Conservation (phyloP, 2,329 filamentous ascomycete genomes). For the Leptographium lundbergii region DNA sequence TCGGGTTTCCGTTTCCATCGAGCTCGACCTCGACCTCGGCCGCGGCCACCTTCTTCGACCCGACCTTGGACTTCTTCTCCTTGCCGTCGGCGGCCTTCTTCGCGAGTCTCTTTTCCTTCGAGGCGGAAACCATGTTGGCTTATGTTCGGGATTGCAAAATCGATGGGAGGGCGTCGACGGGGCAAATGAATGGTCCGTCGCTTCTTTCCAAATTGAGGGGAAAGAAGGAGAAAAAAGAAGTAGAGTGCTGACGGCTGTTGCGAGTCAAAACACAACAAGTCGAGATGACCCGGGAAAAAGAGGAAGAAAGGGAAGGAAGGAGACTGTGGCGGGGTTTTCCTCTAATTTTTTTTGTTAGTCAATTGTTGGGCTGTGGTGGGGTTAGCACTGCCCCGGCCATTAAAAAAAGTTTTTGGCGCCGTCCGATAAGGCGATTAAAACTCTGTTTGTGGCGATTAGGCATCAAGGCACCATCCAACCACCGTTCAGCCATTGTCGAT, state of each 20-base stretch:
- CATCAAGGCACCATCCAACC: constrained; percentile 6
- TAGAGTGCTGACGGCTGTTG: neutral
- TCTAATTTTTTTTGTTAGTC: constrained; percentile 1
- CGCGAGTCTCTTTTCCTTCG: constrained; percentile 60
- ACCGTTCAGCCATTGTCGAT: neutral
- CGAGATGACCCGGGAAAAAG: neutral
- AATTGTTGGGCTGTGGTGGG: constrained; percentile 5
- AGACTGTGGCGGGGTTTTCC: constrained; percentile 2
- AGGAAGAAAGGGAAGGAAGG: neutral
- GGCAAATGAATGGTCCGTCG: neutral
- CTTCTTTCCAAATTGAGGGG: neutral
- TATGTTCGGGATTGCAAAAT: neutral
- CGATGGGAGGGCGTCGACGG: neutral
- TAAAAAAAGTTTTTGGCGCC: constrained; percentile 1
- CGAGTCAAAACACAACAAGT: neutral
- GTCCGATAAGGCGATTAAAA: constrained; percentile 7
- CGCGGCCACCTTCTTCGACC: constrained; percentile 47
- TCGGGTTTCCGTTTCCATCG: constrained; percentile 47
- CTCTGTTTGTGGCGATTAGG: constrained; percentile 5
- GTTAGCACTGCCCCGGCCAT: neutral
- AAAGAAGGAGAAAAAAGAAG: neutral
- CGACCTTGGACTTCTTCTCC: constrained; percentile 48
- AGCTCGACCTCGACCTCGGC: constrained; percentile 46
- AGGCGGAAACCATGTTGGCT: constrained; percentile 51
- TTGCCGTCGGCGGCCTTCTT: constrained; percentile 62